These are phyloP conservation scores for Spathaspora sp. DNA, from an alignment of 1,139 yeast genomes.

Conservation along the genomic window DNA sequence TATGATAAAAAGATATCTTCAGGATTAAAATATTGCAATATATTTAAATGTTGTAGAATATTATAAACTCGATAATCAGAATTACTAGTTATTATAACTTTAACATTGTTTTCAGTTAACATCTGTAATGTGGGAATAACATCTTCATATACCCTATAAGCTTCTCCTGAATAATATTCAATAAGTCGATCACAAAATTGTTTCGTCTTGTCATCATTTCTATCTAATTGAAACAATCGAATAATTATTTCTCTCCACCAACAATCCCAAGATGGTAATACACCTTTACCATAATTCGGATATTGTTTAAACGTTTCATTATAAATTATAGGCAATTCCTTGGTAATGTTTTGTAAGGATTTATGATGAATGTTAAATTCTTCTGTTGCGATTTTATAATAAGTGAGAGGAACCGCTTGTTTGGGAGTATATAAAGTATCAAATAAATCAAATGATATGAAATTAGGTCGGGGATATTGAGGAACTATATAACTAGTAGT, in stretches of 20 bases:
- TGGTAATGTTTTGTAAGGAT: constrained; percentile 24
- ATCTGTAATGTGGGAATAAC: constrained; percentile 46
- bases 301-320: constrained; percentile 26
- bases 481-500: constrained; percentile 1
- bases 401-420: constrained; percentile 53
- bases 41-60: constrained; percentile 46
- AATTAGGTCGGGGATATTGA: constrained; percentile 41
- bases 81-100: constrained; percentile 53
- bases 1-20: constrained; percentile 50
- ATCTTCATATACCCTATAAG: constrained; percentile 56
- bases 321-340: constrained; percentile 30
- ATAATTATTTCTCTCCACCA: constrained; percentile 64
- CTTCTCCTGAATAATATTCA: constrained; percentile 47
- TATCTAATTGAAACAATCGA: constrained; percentile 34
- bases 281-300: constrained; percentile 63
- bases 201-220: constrained; percentile 18
- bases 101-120: constrained; percentile 30
- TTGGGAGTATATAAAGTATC: constrained; percentile 62
- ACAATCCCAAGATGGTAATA: constrained; percentile 28
- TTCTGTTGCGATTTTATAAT: constrained; percentile 41
- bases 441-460: constrained; percentile 67
- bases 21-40: constrained; percentile 36
- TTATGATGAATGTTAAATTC: constrained; percentile 41
- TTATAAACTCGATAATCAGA: constrained; percentile 54
- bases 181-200: constrained; percentile 41